phyloP scores from a whole-genome alignment of 345 rosid species.

The Adansonia digitata region DNA sequence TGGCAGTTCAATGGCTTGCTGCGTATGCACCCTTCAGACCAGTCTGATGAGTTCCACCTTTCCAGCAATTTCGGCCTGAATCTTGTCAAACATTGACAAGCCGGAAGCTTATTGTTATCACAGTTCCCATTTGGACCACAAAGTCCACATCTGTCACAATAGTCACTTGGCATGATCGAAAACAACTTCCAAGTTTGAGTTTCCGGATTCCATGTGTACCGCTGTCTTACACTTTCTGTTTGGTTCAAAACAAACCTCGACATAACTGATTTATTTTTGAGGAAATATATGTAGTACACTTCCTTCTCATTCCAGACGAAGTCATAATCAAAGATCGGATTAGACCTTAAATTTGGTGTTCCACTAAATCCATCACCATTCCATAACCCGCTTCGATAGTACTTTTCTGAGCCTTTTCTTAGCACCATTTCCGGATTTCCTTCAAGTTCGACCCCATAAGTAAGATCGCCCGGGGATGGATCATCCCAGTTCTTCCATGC shows the following conservation, averaged over 20 bases:
- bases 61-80: constrained; percentile 26
- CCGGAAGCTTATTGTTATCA: constrained; percentile 26
- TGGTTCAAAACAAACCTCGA: neutral
- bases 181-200: neutral
- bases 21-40: constrained; percentile 39
- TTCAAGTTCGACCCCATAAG: neutral
- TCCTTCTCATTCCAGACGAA: constrained; percentile 27
- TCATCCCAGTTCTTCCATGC: constrained; percentile 16
- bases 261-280: neutral
- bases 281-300: constrained; percentile 28
- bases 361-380: constrained; percentile 45
- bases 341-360: neutral
- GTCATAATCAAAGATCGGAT: constrained; percentile 5
- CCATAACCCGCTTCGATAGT: constrained; percentile 38
- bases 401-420: constrained; percentile 2
- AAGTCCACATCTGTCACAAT: neutral
- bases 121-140: constrained; percentile 44
- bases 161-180: neutral
- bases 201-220: neutral
- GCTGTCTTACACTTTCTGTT: neutral
- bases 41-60: constrained; percentile 33
- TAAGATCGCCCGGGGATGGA: constrained; percentile 12
- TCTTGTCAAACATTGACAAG: constrained; percentile 36
- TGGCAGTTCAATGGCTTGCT: constrained; percentile 26
- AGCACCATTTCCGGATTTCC: constrained; percentile 9